Evolutionary conservation across 2,329 filamentous ascomycete species (phyloP).

Genomic region (Tricladium varicosporioides): DNA sequence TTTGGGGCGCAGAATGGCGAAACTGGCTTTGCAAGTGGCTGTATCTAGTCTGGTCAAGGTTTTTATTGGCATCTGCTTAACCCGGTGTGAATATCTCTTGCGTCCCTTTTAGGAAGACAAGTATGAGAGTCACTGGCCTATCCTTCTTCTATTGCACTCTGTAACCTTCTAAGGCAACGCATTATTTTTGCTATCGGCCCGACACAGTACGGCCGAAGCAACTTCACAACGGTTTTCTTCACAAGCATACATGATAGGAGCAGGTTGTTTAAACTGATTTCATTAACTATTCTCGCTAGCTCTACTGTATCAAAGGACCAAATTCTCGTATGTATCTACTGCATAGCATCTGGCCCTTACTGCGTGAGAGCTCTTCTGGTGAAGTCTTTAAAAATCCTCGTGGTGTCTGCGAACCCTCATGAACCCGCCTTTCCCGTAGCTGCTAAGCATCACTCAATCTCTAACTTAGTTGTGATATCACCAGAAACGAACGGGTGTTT

Average conservation of each 20-base stretch:
- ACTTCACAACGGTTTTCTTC: background rate
- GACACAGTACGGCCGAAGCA: background rate
- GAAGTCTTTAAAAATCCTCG: background rate
- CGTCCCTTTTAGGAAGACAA: background rate
- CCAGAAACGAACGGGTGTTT: background rate
- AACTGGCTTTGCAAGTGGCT: no score
- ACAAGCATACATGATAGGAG: background rate
- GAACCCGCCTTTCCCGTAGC: background rate
- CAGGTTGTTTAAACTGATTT: background rate
- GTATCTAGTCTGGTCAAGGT: background rate
- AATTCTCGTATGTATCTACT: background rate
- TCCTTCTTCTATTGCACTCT: background rate
- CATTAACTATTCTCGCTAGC: background rate
- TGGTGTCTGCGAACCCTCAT: background rate
- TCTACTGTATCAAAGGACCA: background rate
- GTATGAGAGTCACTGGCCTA: background rate
- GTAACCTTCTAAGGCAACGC: background rate
- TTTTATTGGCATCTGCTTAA: background rate
- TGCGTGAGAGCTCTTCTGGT: background rate
- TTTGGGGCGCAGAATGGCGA: no score
- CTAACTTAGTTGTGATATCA: background rate
- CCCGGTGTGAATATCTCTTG: background rate
- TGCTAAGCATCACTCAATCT: background rate
- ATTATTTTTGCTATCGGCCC: background rate
- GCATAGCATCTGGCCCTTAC: background rate